A percentile compares a stretch with the other conserved stretches of the same genome.
phyloP scores from a whole-genome alignment of 108 stramenopile species.

The Cyclotella atomus region DNA sequence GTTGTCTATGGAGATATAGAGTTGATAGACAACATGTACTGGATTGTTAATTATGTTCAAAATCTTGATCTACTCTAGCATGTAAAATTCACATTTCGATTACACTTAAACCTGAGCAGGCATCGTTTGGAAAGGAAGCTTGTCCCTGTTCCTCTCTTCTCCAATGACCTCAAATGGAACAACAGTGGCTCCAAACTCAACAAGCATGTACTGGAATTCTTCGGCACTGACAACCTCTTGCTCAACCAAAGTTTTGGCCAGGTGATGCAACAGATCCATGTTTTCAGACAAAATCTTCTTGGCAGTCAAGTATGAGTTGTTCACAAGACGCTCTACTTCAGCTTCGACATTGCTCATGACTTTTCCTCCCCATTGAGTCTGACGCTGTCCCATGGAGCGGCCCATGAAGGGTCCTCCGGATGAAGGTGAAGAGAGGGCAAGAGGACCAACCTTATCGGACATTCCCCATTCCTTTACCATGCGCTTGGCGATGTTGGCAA shows the following conservation, averaged over 20 bases:
- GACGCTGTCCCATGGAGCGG: constrained; percentile 57
- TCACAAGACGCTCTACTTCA: constrained; percentile 77
- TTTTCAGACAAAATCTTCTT: constrained; percentile 73
- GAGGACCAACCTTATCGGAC: constrained; percentile 68
- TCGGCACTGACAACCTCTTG: constrained; percentile 73
- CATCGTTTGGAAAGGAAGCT: constrained; percentile 83
- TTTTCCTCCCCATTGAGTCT: constrained; percentile 66
- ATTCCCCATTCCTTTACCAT: constrained; percentile 92
- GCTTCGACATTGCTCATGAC: constrained; percentile 59
- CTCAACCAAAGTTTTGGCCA: constrained; percentile 65
- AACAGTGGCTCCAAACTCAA: constrained; percentile 58
- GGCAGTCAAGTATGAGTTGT: constrained; percentile 64
- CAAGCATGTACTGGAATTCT: constrained; percentile 71
- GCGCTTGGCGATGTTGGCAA: constrained; percentile 92
- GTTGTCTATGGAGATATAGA: too few species aligned
- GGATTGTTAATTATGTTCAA: too few species aligned
- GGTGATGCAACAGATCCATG: constrained; percentile 49
- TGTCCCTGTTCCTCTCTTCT: constrained; percentile 73
- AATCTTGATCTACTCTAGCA: too few species aligned
- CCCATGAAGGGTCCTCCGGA: constrained; percentile 61
- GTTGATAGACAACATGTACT: too few species aligned
- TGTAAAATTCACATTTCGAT: too few species aligned
- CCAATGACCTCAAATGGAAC: constrained; percentile 75
- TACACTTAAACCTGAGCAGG: constrained; percentile 57
- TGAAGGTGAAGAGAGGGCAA: constrained; percentile 48